These are phyloP conservation scores for Aspergillus coremiiformis DNA, from an alignment of 495 filamentous ascomycete species.

Conservation along the genomic window DNA sequence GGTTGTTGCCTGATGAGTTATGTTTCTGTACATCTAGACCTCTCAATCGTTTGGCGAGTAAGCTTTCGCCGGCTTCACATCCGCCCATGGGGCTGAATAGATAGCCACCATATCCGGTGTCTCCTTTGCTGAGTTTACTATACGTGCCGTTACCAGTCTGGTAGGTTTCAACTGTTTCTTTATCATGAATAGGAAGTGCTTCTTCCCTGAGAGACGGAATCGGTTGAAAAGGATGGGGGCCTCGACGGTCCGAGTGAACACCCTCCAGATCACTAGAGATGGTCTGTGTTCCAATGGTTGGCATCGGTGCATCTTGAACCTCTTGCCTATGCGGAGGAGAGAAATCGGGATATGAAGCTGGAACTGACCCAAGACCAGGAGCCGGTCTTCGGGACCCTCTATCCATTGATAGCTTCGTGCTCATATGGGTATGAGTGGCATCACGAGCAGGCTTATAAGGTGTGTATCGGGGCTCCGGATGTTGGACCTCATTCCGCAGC, in stretches of 20 bases:
- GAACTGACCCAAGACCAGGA: slow-evolving; percentile 42
- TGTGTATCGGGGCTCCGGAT: slow-evolving; percentile 80
- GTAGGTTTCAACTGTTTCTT: not conserved
- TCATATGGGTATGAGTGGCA: slow-evolving; percentile 18
- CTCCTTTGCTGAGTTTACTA: slow-evolving; percentile 60
- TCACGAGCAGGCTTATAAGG: slow-evolving; percentile 68
- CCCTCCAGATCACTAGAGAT: not conserved
- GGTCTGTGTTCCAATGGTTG: not conserved
- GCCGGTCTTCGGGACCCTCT: slow-evolving; percentile 51
- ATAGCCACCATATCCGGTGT: slow-evolving; percentile 57
- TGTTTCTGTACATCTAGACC: slow-evolving; percentile 40
- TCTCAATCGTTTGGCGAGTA: slow-evolving; percentile 48
- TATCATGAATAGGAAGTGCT: slow-evolving; percentile 16
- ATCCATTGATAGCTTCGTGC: slow-evolving; percentile 42
- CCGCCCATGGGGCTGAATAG: slow-evolving; percentile 34
- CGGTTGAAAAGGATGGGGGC: slow-evolving; percentile 16
- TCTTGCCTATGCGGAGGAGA: not conserved
- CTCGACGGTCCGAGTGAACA: not conserved
- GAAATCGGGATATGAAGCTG: not conserved
- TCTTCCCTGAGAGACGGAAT: slow-evolving; percentile 18
- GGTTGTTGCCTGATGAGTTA: slow-evolving; percentile 5
- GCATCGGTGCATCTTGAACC: not conserved
- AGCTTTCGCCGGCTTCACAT: slow-evolving; percentile 44
- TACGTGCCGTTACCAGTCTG: slow-evolving; percentile 35
- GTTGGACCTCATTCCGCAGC: slow-evolving; percentile 81